Evolutionary conservation across 169 alveolate genomes (phyloP), one percentile per base, ranked within the genome.

Genomic region (Eimeria praecox): DNA sequence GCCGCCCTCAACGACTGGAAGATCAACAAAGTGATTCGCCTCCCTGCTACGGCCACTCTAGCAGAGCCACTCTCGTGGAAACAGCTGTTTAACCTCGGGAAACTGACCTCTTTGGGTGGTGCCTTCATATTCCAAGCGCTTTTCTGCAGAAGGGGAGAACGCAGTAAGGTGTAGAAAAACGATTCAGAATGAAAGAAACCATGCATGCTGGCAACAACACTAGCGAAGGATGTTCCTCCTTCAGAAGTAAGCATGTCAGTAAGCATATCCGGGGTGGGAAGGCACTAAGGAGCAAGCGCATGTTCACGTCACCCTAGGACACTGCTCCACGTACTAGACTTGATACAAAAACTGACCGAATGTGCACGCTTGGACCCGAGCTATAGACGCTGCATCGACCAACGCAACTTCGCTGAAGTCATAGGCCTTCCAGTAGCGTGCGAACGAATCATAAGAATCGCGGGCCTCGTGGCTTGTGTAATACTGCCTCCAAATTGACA

Each of bases 101-200:
- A 16, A 18, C 92, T 85, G 59, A 85, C 92, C 92, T 35, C 54
- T 33, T 59, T 85, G 92, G 59, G 75, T 33, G 0, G 44, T 8
- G 35, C 56, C 66, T 33, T 85, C 92, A 59, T 85, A 85, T 42
- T 85, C 92, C 92, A 78, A 85, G 3, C 92, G 80, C 16, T 85
- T 85, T 10, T 59, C 92, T 85, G 78, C 78, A 20, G 52, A 82
- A 3, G 38, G 20, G 54, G 80, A 85, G 18, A 59, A 12, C 35
- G 42, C 71, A 52, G 14, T 10, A n/a, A 82, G 4, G 27, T 12
- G 40, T 49, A 9, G 44, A 35, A 35, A 69, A 0, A 24, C 62
- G 12, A 75, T 33, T 30, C 54, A 16, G 10, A 42, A 75, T 44
- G 2, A 38, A 75, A 62, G 38, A 75, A 24, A 3, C 4, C 6